A percentile compares a stretch with the other conserved stretches of the same genome.
These are phyloP conservation scores for Pholiota adiposa DNA, from an alignment of 1,284 basidiomycete species.

Conservation along the genomic window DNA sequence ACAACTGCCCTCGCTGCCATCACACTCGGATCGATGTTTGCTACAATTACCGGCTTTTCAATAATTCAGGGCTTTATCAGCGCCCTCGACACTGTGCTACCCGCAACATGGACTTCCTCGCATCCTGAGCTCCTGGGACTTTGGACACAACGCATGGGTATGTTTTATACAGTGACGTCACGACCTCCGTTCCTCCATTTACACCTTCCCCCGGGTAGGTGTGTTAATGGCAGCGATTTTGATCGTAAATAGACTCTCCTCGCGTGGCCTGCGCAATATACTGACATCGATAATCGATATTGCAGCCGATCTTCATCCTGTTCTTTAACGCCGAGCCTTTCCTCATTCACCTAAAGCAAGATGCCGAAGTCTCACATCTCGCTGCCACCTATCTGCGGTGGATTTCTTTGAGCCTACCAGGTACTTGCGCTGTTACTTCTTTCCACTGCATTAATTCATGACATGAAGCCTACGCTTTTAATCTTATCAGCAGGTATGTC, in stretches of 20 bases:
- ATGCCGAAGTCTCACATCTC: slow-evolving; percentile 79
- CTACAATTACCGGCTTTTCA: slow-evolving; percentile 58
- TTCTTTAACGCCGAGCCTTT: slow-evolving; percentile 86
- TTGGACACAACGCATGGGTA: slow-evolving; percentile 88
- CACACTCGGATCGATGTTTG: slow-evolving; percentile 87
- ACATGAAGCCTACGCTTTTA: slow-evolving; percentile 74
- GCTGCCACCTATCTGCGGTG: slow-evolving; percentile 80
- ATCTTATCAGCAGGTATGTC: slow-evolving; percentile 60
- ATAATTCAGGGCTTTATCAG: slow-evolving; percentile 84
- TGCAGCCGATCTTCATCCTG: slow-evolving; percentile 65
- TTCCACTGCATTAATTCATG: slow-evolving; percentile 3
- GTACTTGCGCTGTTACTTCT: slow-evolving; percentile 27
- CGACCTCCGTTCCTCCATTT: neutral
- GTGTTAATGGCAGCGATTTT: slow-evolving; percentile 67
- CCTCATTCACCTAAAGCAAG: slow-evolving; percentile 80
- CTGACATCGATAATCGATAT: neutral
- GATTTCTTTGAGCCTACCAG: slow-evolving; percentile 81
- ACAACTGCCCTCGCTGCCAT: slow-evolving; percentile 64
- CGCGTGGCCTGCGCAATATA: neutral
- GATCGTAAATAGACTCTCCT: slow-evolving; percentile 46
- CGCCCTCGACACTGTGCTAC: slow-evolving; percentile 87
- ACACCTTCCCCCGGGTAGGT: slow-evolving; percentile 37
- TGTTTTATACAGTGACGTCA: slow-evolving; percentile 26
- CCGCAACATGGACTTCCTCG: slow-evolving; percentile 86
- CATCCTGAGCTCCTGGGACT: slow-evolving; percentile 85